phyloP scores from a whole-genome alignment of 441 rosid genomes.

The Viola pubescens region DNA sequence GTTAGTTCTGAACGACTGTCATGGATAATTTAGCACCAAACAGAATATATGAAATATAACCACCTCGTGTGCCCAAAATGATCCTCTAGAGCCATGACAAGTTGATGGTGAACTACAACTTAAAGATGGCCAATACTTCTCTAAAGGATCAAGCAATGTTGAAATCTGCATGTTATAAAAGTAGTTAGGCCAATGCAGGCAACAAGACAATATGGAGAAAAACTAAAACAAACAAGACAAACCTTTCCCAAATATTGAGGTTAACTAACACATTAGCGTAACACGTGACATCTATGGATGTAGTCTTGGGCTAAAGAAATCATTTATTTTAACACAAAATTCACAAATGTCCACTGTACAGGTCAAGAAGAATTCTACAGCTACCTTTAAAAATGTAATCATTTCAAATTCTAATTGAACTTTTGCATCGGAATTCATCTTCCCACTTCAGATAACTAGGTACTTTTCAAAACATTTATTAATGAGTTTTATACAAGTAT shows the following conservation, averaged over 20 bases:
- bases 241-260: not conserved
- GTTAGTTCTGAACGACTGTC: slow-evolving; percentile 28
- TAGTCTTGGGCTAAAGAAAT: not conserved
- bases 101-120: slow-evolving; percentile 64
- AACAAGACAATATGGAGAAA: not conserved
- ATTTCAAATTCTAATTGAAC: no score
- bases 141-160: slow-evolving; percentile 44
- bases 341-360: no score
- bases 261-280: not conserved
- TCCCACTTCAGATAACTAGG: no score
- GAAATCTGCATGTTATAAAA: slow-evolving; percentile 45
- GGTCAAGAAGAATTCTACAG: no score
- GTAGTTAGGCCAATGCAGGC: not conserved
- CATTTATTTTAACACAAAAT: not conserved
- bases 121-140: slow-evolving; percentile 81
- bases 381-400: no score
- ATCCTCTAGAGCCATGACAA: slow-evolving; percentile 69
- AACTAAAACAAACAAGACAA: not conserved
- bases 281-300: not conserved
- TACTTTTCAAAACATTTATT: no score
- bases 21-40: slow-evolving; percentile 12
- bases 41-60: slow-evolving; percentile 6
- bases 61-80: slow-evolving; percentile 96
- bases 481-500: no score
- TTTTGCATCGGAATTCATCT: no score